Base-by-base conservation (phyloP, 495 filamentous ascomycete species). In the Aspergillus mulundensis region DNA sequence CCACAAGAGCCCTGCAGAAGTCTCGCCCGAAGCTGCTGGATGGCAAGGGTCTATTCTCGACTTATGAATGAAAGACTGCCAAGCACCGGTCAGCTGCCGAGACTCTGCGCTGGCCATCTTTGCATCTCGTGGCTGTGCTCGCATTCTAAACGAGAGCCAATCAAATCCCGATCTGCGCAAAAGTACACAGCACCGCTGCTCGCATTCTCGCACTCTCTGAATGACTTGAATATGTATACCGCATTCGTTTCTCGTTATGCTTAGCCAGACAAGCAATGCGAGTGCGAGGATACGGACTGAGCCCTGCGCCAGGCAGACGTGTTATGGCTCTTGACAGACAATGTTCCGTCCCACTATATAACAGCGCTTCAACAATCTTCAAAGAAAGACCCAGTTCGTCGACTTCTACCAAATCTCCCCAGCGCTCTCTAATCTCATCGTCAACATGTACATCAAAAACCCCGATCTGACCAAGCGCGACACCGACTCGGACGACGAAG, bases 61-160 rank as follows among this genome's bases (percentile, higher is more conserved):
- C n/a, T n/a, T n/a, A n/a, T n/a, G n/a, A n/a, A n/a, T n/a, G n/a
- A 10, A 30, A 30, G 28, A 30, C 28, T 30, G 28, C 28, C 28
- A 4, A 30, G 28, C 28, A 30, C 10, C n/a, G n/a, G n/a, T n/a
- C n/a, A n/a, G n/a, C n/a, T n/a, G n/a, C n/a, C n/a, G n/a, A n/a
- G n/a, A n/a, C n/a, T n/a, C n/a, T n/a, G n/a, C n/a, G n/a, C n/a
- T n/a, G n/a, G n/a, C n/a, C n/a, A n/a, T n/a, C n/a, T n/a, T n/a
- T n/a, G n/a, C n/a, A n/a, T n/a, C n/a, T n/a, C n/a, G n/a, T n/a
- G 28, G 47, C 47, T 39, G 32, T 50, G 47, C 47, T 50, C 47
- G 47, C 47, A 38, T 50, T 50, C 47, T 39, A 39, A 50, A 50
- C 47, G 47, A 50, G 32, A 10, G 14, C 47, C 47, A 50, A 50